Conservation (phyloP, 2,329 filamentous ascomycete species). For the Penicillium sclerotiorum region DNA sequence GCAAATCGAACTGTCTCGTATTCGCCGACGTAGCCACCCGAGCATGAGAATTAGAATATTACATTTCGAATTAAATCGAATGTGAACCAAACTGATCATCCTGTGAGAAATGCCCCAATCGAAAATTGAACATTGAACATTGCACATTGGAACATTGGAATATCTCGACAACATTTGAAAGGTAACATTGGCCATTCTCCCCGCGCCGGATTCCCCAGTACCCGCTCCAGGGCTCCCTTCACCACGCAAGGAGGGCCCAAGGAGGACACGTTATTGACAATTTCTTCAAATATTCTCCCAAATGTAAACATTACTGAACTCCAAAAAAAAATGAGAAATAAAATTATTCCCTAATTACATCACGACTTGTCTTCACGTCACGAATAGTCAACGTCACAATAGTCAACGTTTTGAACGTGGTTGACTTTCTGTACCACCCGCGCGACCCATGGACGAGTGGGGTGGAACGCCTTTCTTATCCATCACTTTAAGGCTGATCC, state of each 20-base stretch:
- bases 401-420: conserved; percentile 11
- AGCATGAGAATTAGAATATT: background rate
- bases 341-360: conserved; percentile 12
- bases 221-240: no score
- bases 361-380: conserved; percentile 12
- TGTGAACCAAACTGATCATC: no score
- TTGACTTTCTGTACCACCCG: conserved; percentile 13
- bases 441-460: conserved; percentile 1
- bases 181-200: conserved; percentile 1
- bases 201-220: background rate
- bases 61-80: background rate
- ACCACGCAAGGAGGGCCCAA: no score
- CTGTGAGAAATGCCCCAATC: no score
- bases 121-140: no score
- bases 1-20: conserved; percentile 4
- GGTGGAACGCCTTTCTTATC: background rate
- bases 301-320: no score
- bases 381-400: no score
- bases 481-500: background rate
- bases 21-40: conserved; percentile 9
- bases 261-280: background rate
- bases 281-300: background rate
- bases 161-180: background rate
- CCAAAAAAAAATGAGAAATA: no score
- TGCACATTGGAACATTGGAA: no score